Evolutionary conservation across 495 filamentous ascomycete genomes (phyloP).

Genomic region (Talaromyces nanjingensis): DNA sequence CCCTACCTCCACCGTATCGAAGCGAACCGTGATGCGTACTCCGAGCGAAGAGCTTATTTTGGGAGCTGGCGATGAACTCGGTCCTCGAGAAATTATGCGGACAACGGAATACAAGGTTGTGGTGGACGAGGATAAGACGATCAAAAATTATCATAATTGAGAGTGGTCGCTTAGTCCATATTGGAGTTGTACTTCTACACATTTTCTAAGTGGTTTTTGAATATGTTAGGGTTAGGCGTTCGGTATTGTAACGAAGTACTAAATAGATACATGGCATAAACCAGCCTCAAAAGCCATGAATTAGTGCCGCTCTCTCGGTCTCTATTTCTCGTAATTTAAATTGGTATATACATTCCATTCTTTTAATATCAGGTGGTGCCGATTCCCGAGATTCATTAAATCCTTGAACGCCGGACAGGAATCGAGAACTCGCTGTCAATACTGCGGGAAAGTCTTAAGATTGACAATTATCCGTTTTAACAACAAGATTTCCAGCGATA

Average conservation of each 20-base stretch:
- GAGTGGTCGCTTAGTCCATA: neutral
- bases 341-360: too few species aligned
- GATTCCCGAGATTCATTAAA: neutral
- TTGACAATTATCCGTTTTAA: neutral
- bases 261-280: neutral
- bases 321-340: neutral
- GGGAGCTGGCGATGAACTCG: conserved; percentile 14
- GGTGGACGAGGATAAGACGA: conserved; percentile 17
- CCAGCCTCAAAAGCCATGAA: neutral
- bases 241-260: neutral
- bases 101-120: conserved; percentile 39
- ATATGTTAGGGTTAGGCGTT: neutral
- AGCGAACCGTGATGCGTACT: conserved; percentile 18
- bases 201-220: neutral
- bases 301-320: neutral
- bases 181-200: neutral
- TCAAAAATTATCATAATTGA: neutral
- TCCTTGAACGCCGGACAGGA: neutral
- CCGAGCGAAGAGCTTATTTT: conserved; percentile 43
- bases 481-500: neutral
- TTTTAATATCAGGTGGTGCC: too few species aligned
- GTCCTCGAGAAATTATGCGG: conserved; percentile 33
- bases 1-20: conserved; percentile 22
- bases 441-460: neutral
- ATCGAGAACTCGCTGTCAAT: neutral